Conservation (phyloP, 208 protist species). For the Wallacemonas sp. region DNA sequence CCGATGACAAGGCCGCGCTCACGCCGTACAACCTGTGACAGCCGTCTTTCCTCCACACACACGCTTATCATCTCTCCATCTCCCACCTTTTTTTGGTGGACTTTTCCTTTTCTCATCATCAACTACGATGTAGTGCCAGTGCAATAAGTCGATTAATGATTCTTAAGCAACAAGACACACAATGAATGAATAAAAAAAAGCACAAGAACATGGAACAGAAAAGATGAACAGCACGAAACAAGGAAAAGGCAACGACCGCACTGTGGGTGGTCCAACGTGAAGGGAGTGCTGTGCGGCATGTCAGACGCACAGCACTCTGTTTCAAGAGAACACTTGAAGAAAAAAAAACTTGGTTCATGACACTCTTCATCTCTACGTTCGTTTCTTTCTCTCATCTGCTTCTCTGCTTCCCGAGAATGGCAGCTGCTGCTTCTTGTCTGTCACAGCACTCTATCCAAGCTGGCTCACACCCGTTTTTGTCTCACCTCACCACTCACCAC, state of each 20-base stretch:
- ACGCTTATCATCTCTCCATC: neutral
- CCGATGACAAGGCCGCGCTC: constrained; percentile 40
- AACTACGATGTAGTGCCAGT: neutral
- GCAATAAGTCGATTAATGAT: neutral
- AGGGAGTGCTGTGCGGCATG: too few species aligned
- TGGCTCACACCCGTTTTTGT: neutral
- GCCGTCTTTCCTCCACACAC: neutral
- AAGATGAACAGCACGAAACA: too few species aligned
- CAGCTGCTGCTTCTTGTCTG: too few species aligned
- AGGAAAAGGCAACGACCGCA: too few species aligned
- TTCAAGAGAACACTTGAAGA: neutral
- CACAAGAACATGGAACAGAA: neutral
- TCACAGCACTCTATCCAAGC: too few species aligned
- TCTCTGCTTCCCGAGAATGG: neutral
- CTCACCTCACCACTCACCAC: too few species aligned
- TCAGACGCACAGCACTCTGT: neutral
- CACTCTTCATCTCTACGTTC: neutral
- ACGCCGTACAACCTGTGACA: constrained; percentile 30
- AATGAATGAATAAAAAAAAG: neutral
- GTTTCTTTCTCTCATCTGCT: constrained; percentile 5
- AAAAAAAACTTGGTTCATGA: neutral
- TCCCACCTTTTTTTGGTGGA: constrained; percentile 2
- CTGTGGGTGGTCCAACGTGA: too few species aligned
- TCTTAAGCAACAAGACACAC: neutral
- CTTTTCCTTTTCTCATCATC: constrained; percentile 10